These are phyloP conservation scores for Malus hybrid DNA, from an alignment of 331 rosid species.

Conservation along the genomic window DNA sequence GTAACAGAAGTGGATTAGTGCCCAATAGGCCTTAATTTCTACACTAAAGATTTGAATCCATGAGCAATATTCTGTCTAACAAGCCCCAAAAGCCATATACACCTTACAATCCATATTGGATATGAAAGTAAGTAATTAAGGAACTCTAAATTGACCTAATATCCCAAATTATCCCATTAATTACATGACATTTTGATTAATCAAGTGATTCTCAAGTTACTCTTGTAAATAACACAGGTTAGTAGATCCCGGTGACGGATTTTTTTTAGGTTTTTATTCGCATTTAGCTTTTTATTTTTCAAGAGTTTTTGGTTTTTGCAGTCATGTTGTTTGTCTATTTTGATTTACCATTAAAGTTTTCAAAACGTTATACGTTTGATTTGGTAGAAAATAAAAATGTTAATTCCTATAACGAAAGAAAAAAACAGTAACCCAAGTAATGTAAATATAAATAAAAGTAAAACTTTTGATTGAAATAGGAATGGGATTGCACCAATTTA, in stretches of 20 bases:
- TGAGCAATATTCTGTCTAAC: background rate
- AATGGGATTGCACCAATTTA: background rate
- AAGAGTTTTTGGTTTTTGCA: too few species aligned
- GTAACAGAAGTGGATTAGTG: too few species aligned
- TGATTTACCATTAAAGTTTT: too few species aligned
- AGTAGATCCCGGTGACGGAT: background rate
- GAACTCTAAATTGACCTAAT: background rate
- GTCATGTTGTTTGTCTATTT: too few species aligned
- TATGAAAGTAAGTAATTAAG: background rate
- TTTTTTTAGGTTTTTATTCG: background rate
- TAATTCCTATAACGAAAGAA: too few species aligned
- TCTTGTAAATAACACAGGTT: background rate
- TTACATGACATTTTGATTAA: background rate
- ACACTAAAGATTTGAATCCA: background rate
- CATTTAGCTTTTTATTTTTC: too few species aligned
- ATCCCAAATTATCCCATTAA: background rate
- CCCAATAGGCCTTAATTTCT: background rate
- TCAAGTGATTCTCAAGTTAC: background rate
- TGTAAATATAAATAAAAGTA: background rate
- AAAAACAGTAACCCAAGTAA: background rate
- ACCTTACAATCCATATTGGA: background rate
- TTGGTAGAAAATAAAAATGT: too few species aligned
- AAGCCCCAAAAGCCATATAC: background rate
- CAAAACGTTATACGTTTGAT: accelerated
- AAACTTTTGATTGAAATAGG: background rate